Evolutionary conservation across 306 rosid species (phyloP).

Genomic region (Ceratonia siliqua): DNA sequence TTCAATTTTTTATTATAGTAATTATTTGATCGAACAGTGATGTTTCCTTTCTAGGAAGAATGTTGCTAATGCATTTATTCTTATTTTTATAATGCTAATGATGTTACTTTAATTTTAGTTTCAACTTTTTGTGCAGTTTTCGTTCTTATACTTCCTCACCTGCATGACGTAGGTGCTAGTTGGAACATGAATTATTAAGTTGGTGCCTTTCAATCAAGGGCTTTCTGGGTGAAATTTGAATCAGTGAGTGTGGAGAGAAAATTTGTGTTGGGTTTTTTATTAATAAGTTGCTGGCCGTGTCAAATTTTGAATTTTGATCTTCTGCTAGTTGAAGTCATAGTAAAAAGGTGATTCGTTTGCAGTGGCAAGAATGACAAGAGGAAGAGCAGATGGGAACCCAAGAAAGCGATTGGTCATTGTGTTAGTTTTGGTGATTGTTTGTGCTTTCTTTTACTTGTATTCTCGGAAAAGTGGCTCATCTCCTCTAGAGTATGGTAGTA

Average conservation of each 20-base stretch:
- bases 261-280: constrained; percentile 20
- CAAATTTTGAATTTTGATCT: background rate
- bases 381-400: constrained; percentile 60
- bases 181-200: constrained; percentile 29
- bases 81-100: constrained; percentile 7
- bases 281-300: constrained; percentile 24
- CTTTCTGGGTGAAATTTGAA: constrained; percentile 25
- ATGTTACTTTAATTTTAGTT: constrained; percentile 35
- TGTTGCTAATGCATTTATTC: constrained; percentile 19
- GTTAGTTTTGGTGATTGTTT: constrained; percentile 54
- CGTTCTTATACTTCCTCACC: constrained; percentile 23
- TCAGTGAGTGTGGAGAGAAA: constrained; percentile 42
- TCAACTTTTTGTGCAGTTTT: constrained; percentile 34
- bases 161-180: constrained; percentile 17
- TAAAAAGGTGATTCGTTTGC: constrained; percentile 34
- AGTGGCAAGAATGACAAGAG: constrained; percentile 63
- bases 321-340: constrained; percentile 31
- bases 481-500: constrained; percentile 66
- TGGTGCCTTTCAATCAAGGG: constrained; percentile 11
- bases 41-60: constrained; percentile 31
- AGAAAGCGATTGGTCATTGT: constrained; percentile 59
- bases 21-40: constrained; percentile 16
- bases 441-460: constrained; percentile 62
- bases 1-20: background rate
- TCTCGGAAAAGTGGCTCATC: constrained; percentile 55